Evolutionary conservation across 1,139 yeast species (phyloP).

Genomic region (Sugiyamaella paludigena): DNA sequence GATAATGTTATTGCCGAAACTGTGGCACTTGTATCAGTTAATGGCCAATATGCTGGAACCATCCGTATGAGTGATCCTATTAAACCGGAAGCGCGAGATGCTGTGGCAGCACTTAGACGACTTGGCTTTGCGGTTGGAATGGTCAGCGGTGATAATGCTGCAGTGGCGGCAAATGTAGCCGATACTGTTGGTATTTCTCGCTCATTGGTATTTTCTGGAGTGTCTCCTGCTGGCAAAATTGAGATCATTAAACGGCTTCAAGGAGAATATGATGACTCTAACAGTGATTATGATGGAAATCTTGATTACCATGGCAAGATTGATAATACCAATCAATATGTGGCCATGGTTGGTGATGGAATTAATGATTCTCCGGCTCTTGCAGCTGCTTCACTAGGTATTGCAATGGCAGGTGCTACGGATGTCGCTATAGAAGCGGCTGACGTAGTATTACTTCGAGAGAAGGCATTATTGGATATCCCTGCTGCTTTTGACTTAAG

Average conservation of each 20-base stretch:
- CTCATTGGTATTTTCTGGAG: constrained; percentile 68
- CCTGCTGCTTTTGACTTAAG: constrained; percentile 74
- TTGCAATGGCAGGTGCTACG: constrained; percentile 89
- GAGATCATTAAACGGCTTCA: constrained; percentile 62
- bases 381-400: constrained; percentile 83
- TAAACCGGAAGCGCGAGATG: constrained; percentile 61
- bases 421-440: constrained; percentile 97
- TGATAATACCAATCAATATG: constrained; percentile 28
- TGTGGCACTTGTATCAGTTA: constrained; percentile 46
- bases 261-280: constrained; percentile 27
- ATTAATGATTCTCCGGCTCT: constrained; percentile 95
- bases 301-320: background rate
- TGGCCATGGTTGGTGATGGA: constrained; percentile 96
- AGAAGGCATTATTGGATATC: constrained; percentile 58
- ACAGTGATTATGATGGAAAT: background rate
- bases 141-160: constrained; percentile 82
- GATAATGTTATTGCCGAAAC: constrained; percentile 29
- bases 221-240: constrained; percentile 76
- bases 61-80: constrained; percentile 68
- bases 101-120: constrained; percentile 54
- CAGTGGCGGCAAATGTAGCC: constrained; percentile 67
- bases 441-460: constrained; percentile 66
- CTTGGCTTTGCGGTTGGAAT: constrained; percentile 71
- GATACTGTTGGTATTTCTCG: constrained; percentile 61
- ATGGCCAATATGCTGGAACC: constrained; percentile 60